Conservation (phyloP, 2,329 filamentous ascomycete species). For the Calonectria pseudoreteaudii region DNA sequence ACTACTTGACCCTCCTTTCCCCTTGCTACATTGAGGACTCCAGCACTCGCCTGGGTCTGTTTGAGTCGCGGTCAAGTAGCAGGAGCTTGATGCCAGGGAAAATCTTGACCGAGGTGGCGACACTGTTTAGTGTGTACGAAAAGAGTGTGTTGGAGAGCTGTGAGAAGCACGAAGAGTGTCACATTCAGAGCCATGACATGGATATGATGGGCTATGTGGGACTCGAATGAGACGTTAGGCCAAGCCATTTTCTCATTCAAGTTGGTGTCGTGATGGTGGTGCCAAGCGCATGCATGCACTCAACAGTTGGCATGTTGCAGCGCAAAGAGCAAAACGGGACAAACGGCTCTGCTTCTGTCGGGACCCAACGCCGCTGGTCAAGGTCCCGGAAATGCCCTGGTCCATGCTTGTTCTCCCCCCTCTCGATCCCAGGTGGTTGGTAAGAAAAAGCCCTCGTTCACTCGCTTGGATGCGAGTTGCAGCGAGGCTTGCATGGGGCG, state of each 20-base stretch:
- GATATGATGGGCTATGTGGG: conserved; percentile 9
- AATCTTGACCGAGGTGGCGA: conserved; percentile 11
- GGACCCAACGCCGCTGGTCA: neutral
- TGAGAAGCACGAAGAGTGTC: neutral
- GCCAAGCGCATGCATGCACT: conserved; percentile 42
- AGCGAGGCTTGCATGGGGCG: neutral
- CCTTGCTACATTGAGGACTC: neutral
- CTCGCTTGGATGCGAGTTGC: conserved; percentile 7
- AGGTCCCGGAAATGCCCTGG: conserved; percentile 1
- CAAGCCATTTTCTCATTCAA: conserved; percentile 17
- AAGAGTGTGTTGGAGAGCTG: neutral
- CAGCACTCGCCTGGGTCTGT: neutral
- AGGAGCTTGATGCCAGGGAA: neutral
- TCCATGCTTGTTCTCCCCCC: conserved; percentile 1
- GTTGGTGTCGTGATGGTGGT: conserved; percentile 20
- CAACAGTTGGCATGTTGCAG: conserved; percentile 37
- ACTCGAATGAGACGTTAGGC: conserved; percentile 21
- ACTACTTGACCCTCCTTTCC: conserved; percentile 1
- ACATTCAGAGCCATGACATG: conserved; percentile 7
- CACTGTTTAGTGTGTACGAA: neutral
- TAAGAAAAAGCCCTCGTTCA: conserved; percentile 3
- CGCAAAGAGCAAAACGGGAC: neutral
- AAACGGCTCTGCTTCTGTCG: conserved; percentile 6
- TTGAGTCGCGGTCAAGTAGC: neutral
- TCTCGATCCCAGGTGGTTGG: conserved; percentile 12